These are phyloP conservation scores for Cutaneotrichosporon sp. DNA, from an alignment of 1,284 basidiomycete species.

Conservation along the genomic window DNA sequence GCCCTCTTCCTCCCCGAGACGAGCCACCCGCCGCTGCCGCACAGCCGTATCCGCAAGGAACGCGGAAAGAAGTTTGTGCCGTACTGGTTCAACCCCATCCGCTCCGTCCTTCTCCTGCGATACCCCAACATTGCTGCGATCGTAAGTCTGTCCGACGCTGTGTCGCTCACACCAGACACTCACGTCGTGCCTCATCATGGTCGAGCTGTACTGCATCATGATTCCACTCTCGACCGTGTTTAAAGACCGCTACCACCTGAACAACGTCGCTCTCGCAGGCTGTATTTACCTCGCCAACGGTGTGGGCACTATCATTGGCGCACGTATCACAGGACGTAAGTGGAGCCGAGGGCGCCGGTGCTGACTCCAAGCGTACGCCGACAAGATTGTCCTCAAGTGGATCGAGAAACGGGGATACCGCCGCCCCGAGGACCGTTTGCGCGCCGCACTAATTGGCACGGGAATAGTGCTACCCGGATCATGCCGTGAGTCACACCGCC, in stretches of 20 bases:
- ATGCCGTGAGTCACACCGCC: constrained; percentile 8
- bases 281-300: constrained; percentile 59
- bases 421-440: constrained; percentile 59
- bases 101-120: constrained; percentile 53
- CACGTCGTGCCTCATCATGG: constrained; percentile 30
- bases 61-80: constrained; percentile 45
- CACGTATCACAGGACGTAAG: constrained; percentile 53
- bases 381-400: constrained; percentile 52
- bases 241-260: constrained; percentile 57
- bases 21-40: constrained; percentile 53
- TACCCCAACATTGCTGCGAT: constrained; percentile 55
- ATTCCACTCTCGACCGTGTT: constrained; percentile 9
- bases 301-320: constrained; percentile 58
- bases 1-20: constrained; percentile 65
- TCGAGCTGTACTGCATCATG: constrained; percentile 34
- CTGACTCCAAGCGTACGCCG: constrained; percentile 50
- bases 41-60: constrained; percentile 26
- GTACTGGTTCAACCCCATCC: constrained; percentile 60
- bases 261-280: constrained; percentile 58
- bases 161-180: constrained; percentile 4
- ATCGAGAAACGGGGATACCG: constrained; percentile 52
- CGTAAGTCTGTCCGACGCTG: too few relatives aligned
- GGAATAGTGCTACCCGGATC: constrained; percentile 50
- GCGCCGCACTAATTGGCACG: constrained; percentile 52
- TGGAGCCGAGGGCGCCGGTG: neutral